Conservation (phyloP, 495 filamentous ascomycete genomes). For the Neurospora sp. region DNA sequence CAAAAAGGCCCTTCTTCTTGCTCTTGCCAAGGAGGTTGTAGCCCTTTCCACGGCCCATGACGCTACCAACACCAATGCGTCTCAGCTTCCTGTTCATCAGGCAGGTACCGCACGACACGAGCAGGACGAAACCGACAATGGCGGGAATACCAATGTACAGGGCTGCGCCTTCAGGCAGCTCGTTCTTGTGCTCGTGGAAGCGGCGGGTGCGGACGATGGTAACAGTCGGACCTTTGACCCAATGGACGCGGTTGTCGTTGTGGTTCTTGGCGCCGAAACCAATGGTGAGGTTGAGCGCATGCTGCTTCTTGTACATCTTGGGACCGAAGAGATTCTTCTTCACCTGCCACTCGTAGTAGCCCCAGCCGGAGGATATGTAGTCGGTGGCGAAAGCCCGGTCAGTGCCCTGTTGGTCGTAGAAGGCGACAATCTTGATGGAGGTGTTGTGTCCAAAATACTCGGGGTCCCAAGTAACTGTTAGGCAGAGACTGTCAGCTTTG, state of each 20-base stretch:
- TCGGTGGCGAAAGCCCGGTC: conserved; percentile 27
- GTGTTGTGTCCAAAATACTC: conserved; percentile 28
- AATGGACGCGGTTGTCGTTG: conserved; percentile 7
- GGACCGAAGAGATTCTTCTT: conserved; percentile 12
- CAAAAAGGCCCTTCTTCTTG: conserved; percentile 18
- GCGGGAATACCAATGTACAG: conserved; percentile 33
- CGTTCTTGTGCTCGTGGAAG: conserved; percentile 8
- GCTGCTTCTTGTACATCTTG: conserved; percentile 12
- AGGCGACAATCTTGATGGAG: conserved; percentile 26
- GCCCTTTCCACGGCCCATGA: conserved; percentile 28
- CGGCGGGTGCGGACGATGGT: conserved; percentile 15
- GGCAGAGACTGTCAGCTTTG: neutral
- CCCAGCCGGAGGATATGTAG: conserved; percentile 22
- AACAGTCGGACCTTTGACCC: conserved; percentile 24
- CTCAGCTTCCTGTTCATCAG: conserved; percentile 28
- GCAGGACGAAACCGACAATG: conserved; percentile 24
- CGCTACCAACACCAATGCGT: conserved; percentile 26
- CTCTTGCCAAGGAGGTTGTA: conserved; percentile 26
- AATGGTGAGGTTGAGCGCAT: conserved; percentile 31
- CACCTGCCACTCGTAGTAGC: conserved; percentile 32
- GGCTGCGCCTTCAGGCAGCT: conserved; percentile 13
- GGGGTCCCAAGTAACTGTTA: conserved; percentile 36
- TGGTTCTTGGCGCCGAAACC: conserved; percentile 21
- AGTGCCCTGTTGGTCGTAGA: conserved; percentile 22
- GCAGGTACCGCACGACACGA: conserved; percentile 24